phyloP scores from a whole-genome alignment of 2,329 filamentous ascomycete genomes.

The Colletotrichum limetticola region DNA sequence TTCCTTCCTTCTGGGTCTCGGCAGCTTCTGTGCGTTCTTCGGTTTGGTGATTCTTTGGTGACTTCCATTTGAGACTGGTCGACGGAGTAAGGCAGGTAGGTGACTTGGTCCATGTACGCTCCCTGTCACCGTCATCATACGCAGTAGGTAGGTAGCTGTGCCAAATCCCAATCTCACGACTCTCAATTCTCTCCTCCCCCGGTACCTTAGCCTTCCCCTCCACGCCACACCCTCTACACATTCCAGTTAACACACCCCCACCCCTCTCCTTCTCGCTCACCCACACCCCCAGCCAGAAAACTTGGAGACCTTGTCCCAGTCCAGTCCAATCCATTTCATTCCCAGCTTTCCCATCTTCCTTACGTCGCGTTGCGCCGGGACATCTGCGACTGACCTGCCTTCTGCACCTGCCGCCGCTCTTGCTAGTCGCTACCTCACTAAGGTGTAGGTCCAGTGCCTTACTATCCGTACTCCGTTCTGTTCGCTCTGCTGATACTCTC shows the following conservation, averaged over 20 bases:
- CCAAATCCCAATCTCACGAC: background rate
- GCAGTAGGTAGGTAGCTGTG: background rate
- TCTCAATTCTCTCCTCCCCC: background rate
- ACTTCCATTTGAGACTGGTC: background rate
- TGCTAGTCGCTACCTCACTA: background rate
- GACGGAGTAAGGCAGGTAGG: background rate
- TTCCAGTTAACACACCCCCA: too few species aligned
- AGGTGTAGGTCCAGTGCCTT: too few species aligned
- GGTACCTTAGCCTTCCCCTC: background rate
- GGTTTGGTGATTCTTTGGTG: background rate
- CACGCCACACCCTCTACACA: background rate
- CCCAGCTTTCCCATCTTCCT: slow-evolving; percentile 18
- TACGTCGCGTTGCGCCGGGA: slow-evolving; percentile 26
- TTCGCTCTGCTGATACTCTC: background rate
- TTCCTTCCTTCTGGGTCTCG: background rate
- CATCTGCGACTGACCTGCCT: slow-evolving; percentile 21
- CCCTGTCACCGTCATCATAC: slow-evolving; percentile 20
- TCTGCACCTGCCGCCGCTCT: background rate
- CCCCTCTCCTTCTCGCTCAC: background rate
- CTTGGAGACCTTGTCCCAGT: slow-evolving; percentile 7
- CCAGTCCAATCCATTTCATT: background rate
- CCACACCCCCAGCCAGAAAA: background rate
- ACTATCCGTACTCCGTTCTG: too few species aligned
- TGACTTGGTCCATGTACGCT: background rate
- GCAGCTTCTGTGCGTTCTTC: slow-evolving; percentile 5